These are phyloP conservation scores for Russula sp. DNA, from an alignment of 768 basidiomycete species.

Conservation along the genomic window DNA sequence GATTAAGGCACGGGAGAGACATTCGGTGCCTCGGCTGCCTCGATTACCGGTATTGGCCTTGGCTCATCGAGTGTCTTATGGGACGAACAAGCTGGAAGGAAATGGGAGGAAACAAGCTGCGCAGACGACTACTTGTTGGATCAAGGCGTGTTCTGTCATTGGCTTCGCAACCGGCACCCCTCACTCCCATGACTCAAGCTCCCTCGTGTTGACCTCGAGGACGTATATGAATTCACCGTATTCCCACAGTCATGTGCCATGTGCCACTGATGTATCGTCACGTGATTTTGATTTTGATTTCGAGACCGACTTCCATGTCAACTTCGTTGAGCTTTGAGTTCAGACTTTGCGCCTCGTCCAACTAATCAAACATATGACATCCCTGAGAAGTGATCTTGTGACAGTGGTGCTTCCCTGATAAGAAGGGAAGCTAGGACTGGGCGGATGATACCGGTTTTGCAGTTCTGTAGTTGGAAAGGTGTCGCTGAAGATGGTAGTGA, in stretches of 20 bases:
- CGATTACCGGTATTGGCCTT: neutral
- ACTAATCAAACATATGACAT: neutral
- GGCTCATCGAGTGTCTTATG: neutral
- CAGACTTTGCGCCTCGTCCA: neutral
- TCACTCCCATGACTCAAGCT: neutral
- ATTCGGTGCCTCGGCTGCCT: neutral
- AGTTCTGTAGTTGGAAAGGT: neutral
- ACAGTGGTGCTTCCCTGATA: neutral
- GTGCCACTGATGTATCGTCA: neutral
- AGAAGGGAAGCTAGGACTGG: neutral
- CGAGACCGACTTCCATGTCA: neutral
- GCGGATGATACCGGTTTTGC: neutral
- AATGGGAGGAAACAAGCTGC: neutral
- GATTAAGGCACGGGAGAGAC: slow-evolving; percentile 14
- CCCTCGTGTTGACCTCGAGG: slow-evolving; percentile 4
- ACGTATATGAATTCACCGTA: neutral
- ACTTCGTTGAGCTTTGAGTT: neutral
- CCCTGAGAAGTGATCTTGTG: slow-evolving; percentile 1
- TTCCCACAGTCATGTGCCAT: slow-evolving; percentile 8
- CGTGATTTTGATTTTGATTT: neutral
- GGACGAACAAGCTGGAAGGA: neutral
- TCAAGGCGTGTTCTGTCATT: neutral
- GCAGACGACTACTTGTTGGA: neutral
- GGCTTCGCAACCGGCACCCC: neutral
- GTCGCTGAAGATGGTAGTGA: neutral